Percentiles rank a stretch among this genome's conserved stretches.
phyloP scores from a whole-genome alignment of 495 filamentous ascomycete genomes.

The Hypoxylon lienhwacheense region DNA sequence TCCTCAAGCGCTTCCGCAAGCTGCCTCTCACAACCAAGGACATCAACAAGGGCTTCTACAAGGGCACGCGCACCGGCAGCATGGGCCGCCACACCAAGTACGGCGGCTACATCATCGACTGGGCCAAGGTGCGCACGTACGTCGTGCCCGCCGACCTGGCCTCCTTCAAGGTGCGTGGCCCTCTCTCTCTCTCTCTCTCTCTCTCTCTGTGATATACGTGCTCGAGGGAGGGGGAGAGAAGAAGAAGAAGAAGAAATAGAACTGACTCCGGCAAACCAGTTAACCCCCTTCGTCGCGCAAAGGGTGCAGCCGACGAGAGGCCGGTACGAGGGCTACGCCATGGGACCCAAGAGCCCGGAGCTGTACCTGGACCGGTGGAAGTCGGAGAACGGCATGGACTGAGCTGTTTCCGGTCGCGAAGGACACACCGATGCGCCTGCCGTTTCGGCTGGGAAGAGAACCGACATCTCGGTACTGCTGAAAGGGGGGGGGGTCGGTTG shows the following conservation, averaged over 20 bases:
- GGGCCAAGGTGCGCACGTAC: constrained; percentile 86
- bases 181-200: not conserved
- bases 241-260: not conserved
- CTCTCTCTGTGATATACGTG: not conserved
- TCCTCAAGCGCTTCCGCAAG: constrained; percentile 66
- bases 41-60: constrained; percentile 92
- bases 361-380: constrained; percentile 70
- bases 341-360: constrained; percentile 59
- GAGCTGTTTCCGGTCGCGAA: too few species aligned
- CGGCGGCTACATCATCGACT: constrained; percentile 83
- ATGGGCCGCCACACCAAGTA: constrained; percentile 85
- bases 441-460: not conserved
- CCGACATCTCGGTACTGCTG: too few species aligned
- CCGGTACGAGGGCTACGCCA: constrained; percentile 48
- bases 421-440: too few species aligned
- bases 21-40: constrained; percentile 85
- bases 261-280: constrained; percentile 51
- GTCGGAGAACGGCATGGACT: constrained; percentile 65
- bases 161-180: constrained; percentile 66
- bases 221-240: not conserved
- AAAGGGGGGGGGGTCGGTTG: too few species aligned
- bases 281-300: constrained; percentile 83
- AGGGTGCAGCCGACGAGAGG: constrained; percentile 56
- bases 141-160: constrained; percentile 69
- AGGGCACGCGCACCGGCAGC: constrained; percentile 84